Evolutionary conservation across 768 basidiomycete species (phyloP).

Genomic region (Serendipita vermifera): DNA sequence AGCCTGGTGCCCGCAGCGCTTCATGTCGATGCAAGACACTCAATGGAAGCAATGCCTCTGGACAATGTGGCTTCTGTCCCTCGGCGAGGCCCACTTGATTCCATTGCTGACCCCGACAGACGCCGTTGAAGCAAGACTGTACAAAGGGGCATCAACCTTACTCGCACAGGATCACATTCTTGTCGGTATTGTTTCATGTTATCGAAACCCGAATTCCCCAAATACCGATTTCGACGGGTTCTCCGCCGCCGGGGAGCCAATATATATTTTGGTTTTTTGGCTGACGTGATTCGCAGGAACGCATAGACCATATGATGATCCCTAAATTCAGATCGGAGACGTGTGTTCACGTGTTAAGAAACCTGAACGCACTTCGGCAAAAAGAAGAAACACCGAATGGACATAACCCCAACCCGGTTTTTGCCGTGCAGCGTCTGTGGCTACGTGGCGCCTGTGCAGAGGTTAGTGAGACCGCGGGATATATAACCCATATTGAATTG

Average conservation of each 20-base stretch:
- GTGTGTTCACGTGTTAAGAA: not conserved
- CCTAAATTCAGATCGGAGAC: slow-evolving; percentile 2
- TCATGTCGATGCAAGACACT: not conserved
- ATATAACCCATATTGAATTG: not conserved
- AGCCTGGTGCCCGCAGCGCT: slow-evolving; percentile 4
- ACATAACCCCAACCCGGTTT: not conserved
- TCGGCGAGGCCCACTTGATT: too few relatives aligned
- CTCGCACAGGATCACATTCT: not conserved
- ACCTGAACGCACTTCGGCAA: not conserved
- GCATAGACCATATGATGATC: not conserved
- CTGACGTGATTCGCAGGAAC: not conserved
- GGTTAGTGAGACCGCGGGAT: not conserved
- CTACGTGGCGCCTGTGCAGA: not conserved
- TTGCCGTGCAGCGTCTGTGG: not conserved
- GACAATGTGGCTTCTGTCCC: not conserved
- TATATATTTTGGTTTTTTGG: not conserved
- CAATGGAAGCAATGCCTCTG: slow-evolving; percentile 4
- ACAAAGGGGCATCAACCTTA: not conserved
- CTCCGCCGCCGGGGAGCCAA: not conserved
- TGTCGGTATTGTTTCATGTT: not conserved
- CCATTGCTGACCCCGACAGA: not conserved
- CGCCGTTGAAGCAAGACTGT: not conserved
- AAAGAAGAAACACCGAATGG: not conserved
- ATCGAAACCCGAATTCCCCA: not conserved
- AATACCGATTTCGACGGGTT: not conserved